Base-by-base conservation (phyloP, 305 asterid species). In the Fraxinus paxiana region DNA sequence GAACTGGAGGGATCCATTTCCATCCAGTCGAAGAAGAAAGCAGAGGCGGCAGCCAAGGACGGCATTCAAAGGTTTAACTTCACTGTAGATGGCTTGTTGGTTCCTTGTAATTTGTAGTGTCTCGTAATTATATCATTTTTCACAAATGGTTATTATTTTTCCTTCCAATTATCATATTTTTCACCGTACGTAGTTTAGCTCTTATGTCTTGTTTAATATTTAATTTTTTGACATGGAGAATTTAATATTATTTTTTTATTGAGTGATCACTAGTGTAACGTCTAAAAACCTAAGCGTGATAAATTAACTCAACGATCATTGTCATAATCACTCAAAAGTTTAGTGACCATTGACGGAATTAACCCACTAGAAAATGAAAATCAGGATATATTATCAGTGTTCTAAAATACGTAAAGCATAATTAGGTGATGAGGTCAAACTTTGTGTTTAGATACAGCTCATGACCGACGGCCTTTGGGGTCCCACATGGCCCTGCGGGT, bases 1-100 rank as follows among this genome's bases (percentile, higher is more conserved):
- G 63, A 77, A 87, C 56, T 94, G 97, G 97, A 91, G 82, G 33
- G 98, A 93, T 80, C 98, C 94, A 20, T 92, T 87, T 82, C 83
- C 85, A 79, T 75, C 83, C 0, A 83, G 83, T 71, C 83, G 75
- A 54, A 84, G 75, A 41, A 80, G 81, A 35, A 88, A 75, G 78
- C 82, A 84, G 20, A 82, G 83, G 80, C 84, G 77, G 30, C 77
- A 82, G 31, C 71, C 83, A 80, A 51, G 82, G 75, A 81, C 87
- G 76, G 22, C 78, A 79, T 31, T 73, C 85, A 6, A 83, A 80
- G 83, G 81, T 72, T 43, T 85, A 82, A 81, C 75, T 65, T 65
- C 20, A 26, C 10, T 12, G 18, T 65, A 65, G 73, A 65, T 65
- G 37, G 10, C 34, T 65, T 5, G 15, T 22, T 24, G 4, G 31